These are phyloP conservation scores for Stephanodiscus minutulus DNA, from an alignment of 108 stramenopile genomes.

Conservation along the genomic window DNA sequence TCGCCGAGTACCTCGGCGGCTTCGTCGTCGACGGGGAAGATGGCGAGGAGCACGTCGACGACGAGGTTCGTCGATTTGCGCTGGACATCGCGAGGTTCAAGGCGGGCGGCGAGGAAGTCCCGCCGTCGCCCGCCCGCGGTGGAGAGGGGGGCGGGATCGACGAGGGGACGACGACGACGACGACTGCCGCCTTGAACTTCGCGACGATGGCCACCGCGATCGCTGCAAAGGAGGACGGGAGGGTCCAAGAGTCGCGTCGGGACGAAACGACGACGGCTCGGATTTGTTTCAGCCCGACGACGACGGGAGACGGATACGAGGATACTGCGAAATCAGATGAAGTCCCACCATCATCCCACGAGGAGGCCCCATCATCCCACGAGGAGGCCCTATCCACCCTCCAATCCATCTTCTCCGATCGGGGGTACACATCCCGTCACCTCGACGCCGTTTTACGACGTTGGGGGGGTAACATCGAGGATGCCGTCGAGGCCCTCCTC, in stretches of 20 bases:
- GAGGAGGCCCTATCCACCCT: slow-evolving; percentile 86
- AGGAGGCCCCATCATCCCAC: slow-evolving; percentile 82
- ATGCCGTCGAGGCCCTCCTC: slow-evolving; percentile 71
- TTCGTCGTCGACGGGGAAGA: background rate
- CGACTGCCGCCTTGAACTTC: too few relatives aligned
- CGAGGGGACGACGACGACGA: too few relatives aligned
- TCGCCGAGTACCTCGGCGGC: background rate
- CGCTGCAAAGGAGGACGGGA: too few relatives aligned
- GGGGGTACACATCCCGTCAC: slow-evolving; percentile 56
- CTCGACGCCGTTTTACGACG: slow-evolving; percentile 77
- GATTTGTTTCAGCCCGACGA: too few relatives aligned
- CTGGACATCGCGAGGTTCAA: background rate
- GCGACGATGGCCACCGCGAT: too few relatives aligned
- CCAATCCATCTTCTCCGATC: slow-evolving; percentile 76
- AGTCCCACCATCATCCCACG: too few relatives aligned
- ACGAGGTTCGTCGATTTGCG: background rate
- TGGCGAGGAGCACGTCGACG: background rate
- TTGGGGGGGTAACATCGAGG: slow-evolving; percentile 83
- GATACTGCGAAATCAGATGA: too few relatives aligned
- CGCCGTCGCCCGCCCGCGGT: too few relatives aligned
- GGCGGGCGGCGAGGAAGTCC: background rate
- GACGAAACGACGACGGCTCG: too few relatives aligned
- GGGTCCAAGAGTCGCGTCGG: too few relatives aligned
- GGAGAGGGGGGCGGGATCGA: too few relatives aligned
- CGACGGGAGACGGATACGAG: too few relatives aligned